Evolutionary conservation across 192 early-diverging fungal species (phyloP).

Genomic region (Backusella morwellensis): DNA sequence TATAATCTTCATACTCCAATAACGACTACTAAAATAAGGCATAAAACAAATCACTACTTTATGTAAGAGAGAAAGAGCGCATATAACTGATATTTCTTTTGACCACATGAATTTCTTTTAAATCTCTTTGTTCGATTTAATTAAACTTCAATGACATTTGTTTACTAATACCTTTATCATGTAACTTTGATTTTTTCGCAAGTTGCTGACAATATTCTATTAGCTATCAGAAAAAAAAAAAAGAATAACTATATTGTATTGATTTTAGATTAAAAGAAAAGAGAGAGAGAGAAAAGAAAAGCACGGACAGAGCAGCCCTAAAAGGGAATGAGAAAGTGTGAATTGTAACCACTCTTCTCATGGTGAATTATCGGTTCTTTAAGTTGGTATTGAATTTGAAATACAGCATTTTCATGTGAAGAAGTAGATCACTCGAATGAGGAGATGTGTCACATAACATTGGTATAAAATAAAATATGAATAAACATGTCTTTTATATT

Average conservation of each 20-base stretch:
- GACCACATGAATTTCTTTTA: not conserved
- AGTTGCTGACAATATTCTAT: not conserved
- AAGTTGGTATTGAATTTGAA: conserved; percentile 1
- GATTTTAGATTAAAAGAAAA: not conserved
- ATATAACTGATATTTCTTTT: not conserved
- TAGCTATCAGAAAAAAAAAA: not conserved
- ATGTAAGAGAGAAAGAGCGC: not conserved
- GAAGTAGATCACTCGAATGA: not conserved
- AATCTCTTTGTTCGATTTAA: not conserved
- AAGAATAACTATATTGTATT: not conserved
- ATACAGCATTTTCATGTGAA: conserved; percentile 6
- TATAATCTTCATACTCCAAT: not conserved
- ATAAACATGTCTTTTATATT: not conserved
- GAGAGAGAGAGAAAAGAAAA: not conserved
- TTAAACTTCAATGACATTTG: not conserved
- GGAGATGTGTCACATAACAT: not conserved
- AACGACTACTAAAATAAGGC: not conserved
- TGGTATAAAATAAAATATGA: not conserved
- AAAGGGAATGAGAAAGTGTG: not conserved
- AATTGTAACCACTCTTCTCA: not conserved
- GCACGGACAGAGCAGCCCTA: not conserved
- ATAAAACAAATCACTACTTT: not conserved
- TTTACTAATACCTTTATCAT: not conserved
- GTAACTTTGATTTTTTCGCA: not conserved
- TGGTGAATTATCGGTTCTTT: not conserved